Evolutionary conservation across 495 filamentous ascomycete species (phyloP), one percentile per base, ranked within the genome.

Genomic region (Apiosordaria backusii): DNA sequence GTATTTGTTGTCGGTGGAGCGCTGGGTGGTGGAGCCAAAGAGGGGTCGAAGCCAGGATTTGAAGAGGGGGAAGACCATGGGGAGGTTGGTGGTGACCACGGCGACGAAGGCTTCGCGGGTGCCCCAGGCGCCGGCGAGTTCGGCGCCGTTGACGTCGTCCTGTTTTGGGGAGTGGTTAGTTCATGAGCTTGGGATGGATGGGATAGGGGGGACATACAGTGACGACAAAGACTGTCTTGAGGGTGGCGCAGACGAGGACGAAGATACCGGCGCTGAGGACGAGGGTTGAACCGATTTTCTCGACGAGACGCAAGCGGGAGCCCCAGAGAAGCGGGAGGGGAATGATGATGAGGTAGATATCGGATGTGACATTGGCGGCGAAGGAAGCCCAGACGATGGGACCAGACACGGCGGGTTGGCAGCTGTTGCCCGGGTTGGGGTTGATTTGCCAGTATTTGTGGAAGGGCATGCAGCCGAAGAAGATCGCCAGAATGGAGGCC

Each of bases 31-130:
- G 45, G 54, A 67, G 61, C 67, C 80, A 69, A 81, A 73, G 0
- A 78, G n/a, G 6, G 75, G 76, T 52, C 29, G 68, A 18, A 85
- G 71, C 80, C 80, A 83, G 7, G 65, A 62, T 60, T 79, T 76
- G 66, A 84, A 50, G 4, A 84, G 74, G 40, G 82, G 82, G 76
- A 84, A 84, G 15, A 85, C 69, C 80, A 84, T 83, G 4, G 82
- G 83, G 0, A 85, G 75, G 68, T 84, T 84, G 54, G 80, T 83
- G 0, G 79, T 84, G 19, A 84, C 67, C 5, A 84, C 80, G 15
- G 82, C 78, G 54, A 83, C 82, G 61, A 85, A 84, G 22, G 82
- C 79, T 62, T 84, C 83, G 5, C 83, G 78, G 0, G 81, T 82
- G 9, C 81, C 81, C 83, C 82, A 85, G 52, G 76, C 77, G 23